A percentile compares a stretch with the other conserved stretches of the same genome.
Evolutionary conservation across 129 eudicot species (phyloP).

Genomic region (Pseudognaphalium luteoalbum): DNA sequence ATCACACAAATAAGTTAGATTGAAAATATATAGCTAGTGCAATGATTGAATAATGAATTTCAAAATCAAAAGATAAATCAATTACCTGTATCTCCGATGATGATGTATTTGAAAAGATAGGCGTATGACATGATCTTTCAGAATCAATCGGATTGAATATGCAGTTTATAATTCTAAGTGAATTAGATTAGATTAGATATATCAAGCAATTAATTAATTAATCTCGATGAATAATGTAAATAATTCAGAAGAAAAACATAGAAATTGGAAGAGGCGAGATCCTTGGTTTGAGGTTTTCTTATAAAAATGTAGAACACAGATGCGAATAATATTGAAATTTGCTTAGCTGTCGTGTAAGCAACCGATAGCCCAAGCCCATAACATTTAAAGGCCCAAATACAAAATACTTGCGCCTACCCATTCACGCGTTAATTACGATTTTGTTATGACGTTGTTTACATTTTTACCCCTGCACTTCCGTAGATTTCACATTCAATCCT

Average conservation of each 20-base stretch:
- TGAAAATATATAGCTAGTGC: background rate
- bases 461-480: too few relatives aligned
- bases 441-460: too few relatives aligned
- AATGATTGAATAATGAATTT: background rate
- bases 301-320: background rate
- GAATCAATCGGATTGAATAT: background rate
- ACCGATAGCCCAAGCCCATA: slow-evolving; percentile 1
- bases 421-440: too few relatives aligned
- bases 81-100: slow-evolving; percentile 78
- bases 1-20: background rate
- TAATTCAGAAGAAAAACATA: background rate
- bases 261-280: background rate
- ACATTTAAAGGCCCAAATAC: background rate
- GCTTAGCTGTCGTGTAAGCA: slow-evolving; percentile 1
- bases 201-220: too few relatives aligned
- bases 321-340: slow-evolving; percentile 10
- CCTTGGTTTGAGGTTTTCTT: background rate
- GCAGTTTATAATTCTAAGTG: background rate
- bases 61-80: background rate
- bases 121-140: slow-evolving; percentile 65
- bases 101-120: slow-evolving; percentile 77
- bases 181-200: background rate
- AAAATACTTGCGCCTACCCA: background rate
- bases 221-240: background rate
- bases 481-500: too few relatives aligned